Conservation (phyloP, 805 yeast species). For the Ogataea nonfermentans region DNA sequence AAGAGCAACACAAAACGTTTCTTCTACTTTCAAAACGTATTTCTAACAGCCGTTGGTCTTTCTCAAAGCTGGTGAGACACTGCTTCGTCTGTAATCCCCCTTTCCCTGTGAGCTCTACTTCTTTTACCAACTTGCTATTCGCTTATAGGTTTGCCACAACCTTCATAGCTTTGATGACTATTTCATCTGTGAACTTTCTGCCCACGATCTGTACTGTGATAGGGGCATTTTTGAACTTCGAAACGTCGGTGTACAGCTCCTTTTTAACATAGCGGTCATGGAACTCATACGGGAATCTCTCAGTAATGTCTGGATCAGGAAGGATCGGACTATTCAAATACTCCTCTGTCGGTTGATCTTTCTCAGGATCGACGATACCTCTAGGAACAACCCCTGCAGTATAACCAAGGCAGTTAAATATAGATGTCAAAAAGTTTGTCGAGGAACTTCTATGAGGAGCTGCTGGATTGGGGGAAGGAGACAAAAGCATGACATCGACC, state of each 20-base stretch:
- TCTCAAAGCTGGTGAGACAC: too few species aligned
- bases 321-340: slow-evolving; percentile 27
- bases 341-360: slow-evolving; percentile 32
- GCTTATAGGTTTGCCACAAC: not conserved
- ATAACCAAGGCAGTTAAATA: slow-evolving; percentile 45
- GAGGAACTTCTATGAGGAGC: slow-evolving; percentile 35
- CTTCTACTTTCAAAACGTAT: too few species aligned
- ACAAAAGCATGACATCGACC: slow-evolving; percentile 37
- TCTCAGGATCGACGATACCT: slow-evolving; percentile 45
- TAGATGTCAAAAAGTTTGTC: slow-evolving; percentile 35
- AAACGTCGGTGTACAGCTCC: slow-evolving; percentile 6
- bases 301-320: slow-evolving; percentile 38
- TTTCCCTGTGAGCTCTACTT: too few species aligned
- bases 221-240: slow-evolving; percentile 52
- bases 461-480: slow-evolving; percentile 41
- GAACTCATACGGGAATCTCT: slow-evolving; percentile 37
- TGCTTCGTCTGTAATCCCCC: too few species aligned
- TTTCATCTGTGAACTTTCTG: slow-evolving; percentile 53
- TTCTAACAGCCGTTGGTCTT: too few species aligned
- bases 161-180: slow-evolving; percentile 7
- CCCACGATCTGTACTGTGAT: slow-evolving; percentile 63
- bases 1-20: too few species aligned
- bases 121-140: too few species aligned
- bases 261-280: slow-evolving; percentile 35
- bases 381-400: slow-evolving; percentile 52